Evolutionary conservation across 108 stramenopile species (phyloP).

Genomic region (Skeletonema tropicum): DNA sequence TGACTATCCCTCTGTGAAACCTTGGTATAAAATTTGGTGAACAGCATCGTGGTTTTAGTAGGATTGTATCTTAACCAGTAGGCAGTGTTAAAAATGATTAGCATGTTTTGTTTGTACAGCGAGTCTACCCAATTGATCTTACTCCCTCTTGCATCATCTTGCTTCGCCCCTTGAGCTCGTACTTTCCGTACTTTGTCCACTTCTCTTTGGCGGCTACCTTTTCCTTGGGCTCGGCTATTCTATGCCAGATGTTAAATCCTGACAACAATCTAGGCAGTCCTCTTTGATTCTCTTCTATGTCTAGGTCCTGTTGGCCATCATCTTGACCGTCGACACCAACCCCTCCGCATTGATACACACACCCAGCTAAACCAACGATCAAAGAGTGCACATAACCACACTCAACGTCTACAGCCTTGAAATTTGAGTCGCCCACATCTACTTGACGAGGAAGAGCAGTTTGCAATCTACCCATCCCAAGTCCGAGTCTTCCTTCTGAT

Average conservation of each 20-base stretch:
- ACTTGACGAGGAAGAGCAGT: slow-evolving; percentile 48
- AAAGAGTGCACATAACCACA: slow-evolving; percentile 88
- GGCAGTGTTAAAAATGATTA: not conserved
- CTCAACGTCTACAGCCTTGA: slow-evolving; percentile 88
- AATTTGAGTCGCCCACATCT: slow-evolving; percentile 41
- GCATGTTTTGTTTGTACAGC: not conserved
- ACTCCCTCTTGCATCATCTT: slow-evolving; percentile 74
- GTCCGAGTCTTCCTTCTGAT: slow-evolving; percentile 82
- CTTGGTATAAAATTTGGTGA: slow-evolving; percentile 87
- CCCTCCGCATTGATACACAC: slow-evolving; percentile 79
- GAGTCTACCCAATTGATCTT: slow-evolving; percentile 22
- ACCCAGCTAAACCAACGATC: slow-evolving; percentile 80
- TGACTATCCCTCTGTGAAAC: slow-evolving; percentile 63
- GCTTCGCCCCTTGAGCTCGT: slow-evolving; percentile 80
- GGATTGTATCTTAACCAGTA: not conserved
- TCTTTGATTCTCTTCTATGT: slow-evolving; percentile 30
- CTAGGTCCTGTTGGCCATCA: slow-evolving; percentile 65
- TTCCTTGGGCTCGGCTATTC: slow-evolving; percentile 80
- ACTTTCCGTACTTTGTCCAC: slow-evolving; percentile 90
- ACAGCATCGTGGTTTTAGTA: not conserved
- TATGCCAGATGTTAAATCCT: slow-evolving; percentile 88
- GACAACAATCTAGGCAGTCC: slow-evolving; percentile 41
- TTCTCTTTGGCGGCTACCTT: slow-evolving; percentile 50
- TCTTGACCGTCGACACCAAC: slow-evolving; percentile 83
- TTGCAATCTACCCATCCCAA: slow-evolving; percentile 55